Evolutionary conservation across 805 yeast genomes (phyloP), one percentile per base, ranked within the genome.

Genomic region (Barnettozyma sp.): DNA sequence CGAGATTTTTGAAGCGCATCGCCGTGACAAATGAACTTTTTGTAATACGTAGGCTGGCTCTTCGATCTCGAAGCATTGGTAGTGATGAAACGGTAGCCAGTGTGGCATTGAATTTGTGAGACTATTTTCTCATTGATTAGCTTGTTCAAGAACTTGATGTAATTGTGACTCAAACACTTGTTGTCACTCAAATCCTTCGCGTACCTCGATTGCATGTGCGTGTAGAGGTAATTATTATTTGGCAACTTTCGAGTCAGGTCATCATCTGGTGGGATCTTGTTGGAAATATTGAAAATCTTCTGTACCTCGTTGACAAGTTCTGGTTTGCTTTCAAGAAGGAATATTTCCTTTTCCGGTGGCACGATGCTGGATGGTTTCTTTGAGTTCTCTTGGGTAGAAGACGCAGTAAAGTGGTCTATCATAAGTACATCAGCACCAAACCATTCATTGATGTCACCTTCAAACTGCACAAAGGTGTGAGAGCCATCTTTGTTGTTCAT

Each of bases 21-120:
- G 23, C 27, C 34, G 18, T 31, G 26, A 15, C 34, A 31, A 16
- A 31, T 15, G 18, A 22, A 31, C 13, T 31, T 31, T 27, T 31
- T 31, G 16, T 31, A 31, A 16, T 31, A 31, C 8, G 34, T 31
- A 11, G 34, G 34, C 26, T 31, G 34, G n/a, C 17, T 20, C n/a
- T 22, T 31, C 2, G 26, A 22, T 21, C 17, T 31, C 10, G 34
- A 31, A 10, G 27, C 34, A 17, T 22, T 31, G 21, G 20, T 31
- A 14, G 26, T 31, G 18, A 31, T 22, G 11, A 31, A 31, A 17
- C 34, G 19, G 26, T 22, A 16, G 11, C 34, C 34, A 14, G 26
- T 22, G 13, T 21, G 34, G 8, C 20, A 22, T 23, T 31, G 34
- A 15, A 31, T 22, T 13, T 13, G 23, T 7, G 26, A 6, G 26